Percentiles rank a stretch among this genome's conserved stretches.
phyloP scores from a whole-genome alignment of 2,329 filamentous ascomycete genomes.

The Blumeriella jaapii region DNA sequence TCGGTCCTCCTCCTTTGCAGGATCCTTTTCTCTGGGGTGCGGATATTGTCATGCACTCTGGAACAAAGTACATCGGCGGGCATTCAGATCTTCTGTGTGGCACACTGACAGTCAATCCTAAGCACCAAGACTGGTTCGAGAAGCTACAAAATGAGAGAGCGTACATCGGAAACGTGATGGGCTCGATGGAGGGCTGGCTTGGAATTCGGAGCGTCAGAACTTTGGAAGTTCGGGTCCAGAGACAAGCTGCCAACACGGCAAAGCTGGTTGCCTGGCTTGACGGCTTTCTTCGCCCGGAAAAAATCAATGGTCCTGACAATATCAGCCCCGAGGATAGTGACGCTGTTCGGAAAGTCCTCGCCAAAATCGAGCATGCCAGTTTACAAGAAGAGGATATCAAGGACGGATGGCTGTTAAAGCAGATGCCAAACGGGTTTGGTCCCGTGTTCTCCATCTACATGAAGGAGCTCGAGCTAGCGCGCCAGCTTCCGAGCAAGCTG shows the following conservation, averaged over 20 bases:
- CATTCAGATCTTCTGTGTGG: conserved; percentile 92
- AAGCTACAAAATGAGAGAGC: conserved; percentile 56
- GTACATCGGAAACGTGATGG: conserved; percentile 75
- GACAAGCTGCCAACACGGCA: conserved; percentile 62
- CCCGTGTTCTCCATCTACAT: conserved; percentile 74
- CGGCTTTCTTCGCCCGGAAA: conserved; percentile 22
- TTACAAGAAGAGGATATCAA: conserved; percentile 54
- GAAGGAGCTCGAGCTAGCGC: conserved; percentile 49
- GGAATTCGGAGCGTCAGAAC: conserved; percentile 79
- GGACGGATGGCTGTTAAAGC: conserved; percentile 61
- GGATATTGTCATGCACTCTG: conserved; percentile 83
- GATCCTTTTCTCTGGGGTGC: conserved; percentile 75
- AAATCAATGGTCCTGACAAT: conserved; percentile 4
- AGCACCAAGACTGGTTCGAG: conserved; percentile 43
- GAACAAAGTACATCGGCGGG: conserved; percentile 93
- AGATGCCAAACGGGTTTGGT: conserved; percentile 88
- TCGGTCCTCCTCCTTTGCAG: conserved; percentile 80
- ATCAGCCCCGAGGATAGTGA: conserved; percentile 29
- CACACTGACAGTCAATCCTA: conserved; percentile 55
- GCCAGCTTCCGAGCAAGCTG: conserved; percentile 64
- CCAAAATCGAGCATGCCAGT: conserved; percentile 62
- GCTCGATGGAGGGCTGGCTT: conserved; percentile 83
- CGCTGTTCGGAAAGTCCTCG: conserved; percentile 42
- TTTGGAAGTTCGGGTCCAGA: conserved; percentile 66
- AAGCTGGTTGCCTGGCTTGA: conserved; percentile 61